A percentile compares a stretch with the other conserved stretches of the same genome.
Evolutionary conservation across 768 basidiomycete species (phyloP).

Genomic region (Kwoniella shandongensis): DNA sequence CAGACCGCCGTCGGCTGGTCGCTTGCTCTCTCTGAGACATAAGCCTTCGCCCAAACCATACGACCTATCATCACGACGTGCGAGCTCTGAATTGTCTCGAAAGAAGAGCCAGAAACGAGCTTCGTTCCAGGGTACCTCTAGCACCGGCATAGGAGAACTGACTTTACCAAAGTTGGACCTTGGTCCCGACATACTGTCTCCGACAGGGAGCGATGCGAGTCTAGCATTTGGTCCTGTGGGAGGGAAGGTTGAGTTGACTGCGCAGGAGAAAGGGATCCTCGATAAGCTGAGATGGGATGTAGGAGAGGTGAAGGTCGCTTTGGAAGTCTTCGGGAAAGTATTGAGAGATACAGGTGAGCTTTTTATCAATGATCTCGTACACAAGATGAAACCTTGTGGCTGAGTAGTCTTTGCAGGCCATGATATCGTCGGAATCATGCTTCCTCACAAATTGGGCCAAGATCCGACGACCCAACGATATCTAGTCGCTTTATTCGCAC

Average conservation of each 20-base stretch:
- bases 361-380: not conserved
- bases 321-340: slow-evolving; percentile 25
- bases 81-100: slow-evolving; percentile 4
- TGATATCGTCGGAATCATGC: slow-evolving; percentile 14
- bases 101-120: slow-evolving; percentile 6
- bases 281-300: slow-evolving; percentile 7
- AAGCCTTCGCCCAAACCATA: slow-evolving; percentile 1
- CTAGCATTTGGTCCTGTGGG: slow-evolving; percentile 26
- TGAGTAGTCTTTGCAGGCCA: slow-evolving; percentile 1
- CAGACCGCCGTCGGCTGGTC: slow-evolving; percentile 5
- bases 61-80: slow-evolving; percentile 10
- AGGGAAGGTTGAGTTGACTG: slow-evolving; percentile 8
- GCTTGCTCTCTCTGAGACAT: slow-evolving; percentile 9
- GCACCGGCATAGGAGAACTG: not conserved
- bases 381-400: not conserved
- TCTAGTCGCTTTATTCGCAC: slow-evolving; percentile 18
- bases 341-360: slow-evolving; percentile 30
- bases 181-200: slow-evolving; percentile 2
- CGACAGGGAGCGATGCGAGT: not conserved
- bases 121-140: not conserved
- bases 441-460: slow-evolving; percentile 3
- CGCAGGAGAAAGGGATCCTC: slow-evolving; percentile 23
- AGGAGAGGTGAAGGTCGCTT: slow-evolving; percentile 28
- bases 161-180: slow-evolving; percentile 18
- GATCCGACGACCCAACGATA: slow-evolving; percentile 12